Conservation (phyloP, 106 monocot genomes). For the Xerophyta viscosa region DNA sequence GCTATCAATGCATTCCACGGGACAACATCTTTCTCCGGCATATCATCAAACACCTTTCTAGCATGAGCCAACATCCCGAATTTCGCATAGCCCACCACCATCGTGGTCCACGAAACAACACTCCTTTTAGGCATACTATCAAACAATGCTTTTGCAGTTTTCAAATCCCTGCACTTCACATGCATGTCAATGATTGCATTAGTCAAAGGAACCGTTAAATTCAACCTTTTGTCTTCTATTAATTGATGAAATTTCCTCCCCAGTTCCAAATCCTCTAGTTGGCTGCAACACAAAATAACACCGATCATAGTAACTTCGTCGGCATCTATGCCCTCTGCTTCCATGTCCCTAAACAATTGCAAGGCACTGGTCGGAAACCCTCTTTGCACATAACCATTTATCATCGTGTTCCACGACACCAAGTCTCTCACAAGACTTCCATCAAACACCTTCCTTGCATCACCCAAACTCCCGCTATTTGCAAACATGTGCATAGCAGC, state of each 20-base stretch:
- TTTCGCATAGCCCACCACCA: conserved; percentile 44
- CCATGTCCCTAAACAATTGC: conserved; percentile 29
- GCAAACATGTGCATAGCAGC: conserved; percentile 30
- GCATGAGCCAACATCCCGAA: conserved; percentile 27
- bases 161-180: conserved; percentile 39
- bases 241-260: conserved; percentile 29
- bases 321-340: conserved; percentile 4
- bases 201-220: conserved; percentile 21
- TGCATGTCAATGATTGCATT: conserved; percentile 65
- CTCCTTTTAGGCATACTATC: conserved; percentile 24
- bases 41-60: conserved; percentile 32
- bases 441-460: conserved; percentile 48
- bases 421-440: conserved; percentile 31
- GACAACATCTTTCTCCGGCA: conserved; percentile 43
- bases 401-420: conserved; percentile 63
- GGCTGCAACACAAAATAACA: conserved; percentile 28
- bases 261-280: conserved; percentile 31
- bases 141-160: conserved; percentile 27
- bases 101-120: conserved; percentile 46
- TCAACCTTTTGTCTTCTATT: conserved; percentile 21
- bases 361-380: conserved; percentile 28
- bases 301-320: conserved; percentile 54
- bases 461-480: conserved; percentile 14
- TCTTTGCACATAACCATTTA: conserved; percentile 33
- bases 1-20: conserved; percentile 60